phyloP scores from a whole-genome alignment of 2,329 filamentous ascomycete genomes.

The Cercospora beticola region DNA sequence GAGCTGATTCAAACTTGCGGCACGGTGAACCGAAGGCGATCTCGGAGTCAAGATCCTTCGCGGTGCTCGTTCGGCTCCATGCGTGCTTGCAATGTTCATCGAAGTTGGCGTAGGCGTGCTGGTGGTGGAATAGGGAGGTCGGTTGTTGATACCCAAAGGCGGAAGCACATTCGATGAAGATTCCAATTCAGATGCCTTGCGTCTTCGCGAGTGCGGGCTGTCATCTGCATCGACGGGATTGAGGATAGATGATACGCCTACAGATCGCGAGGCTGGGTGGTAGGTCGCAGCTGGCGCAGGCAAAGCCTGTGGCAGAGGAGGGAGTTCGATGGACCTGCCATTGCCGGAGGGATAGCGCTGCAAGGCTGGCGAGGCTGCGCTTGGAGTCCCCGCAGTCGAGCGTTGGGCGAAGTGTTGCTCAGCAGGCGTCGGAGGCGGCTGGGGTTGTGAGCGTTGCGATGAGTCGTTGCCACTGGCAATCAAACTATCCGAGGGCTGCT shows the following conservation, averaged over 20 bases:
- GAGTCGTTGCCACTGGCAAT: slow-evolving; percentile 22
- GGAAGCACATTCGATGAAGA: slow-evolving; percentile 41
- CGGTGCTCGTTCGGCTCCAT: slow-evolving; percentile 17
- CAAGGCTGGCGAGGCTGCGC: slow-evolving; percentile 16
- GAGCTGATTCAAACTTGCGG: slow-evolving; percentile 51
- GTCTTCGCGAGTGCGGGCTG: slow-evolving; percentile 38
- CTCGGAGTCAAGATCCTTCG: slow-evolving; percentile 58
- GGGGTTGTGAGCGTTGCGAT: slow-evolving; percentile 11
- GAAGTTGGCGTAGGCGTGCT: slow-evolving; percentile 29
- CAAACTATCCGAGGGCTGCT: slow-evolving; percentile 29
- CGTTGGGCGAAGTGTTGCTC: slow-evolving; percentile 17
- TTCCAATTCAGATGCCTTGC: slow-evolving; percentile 47
- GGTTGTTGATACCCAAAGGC: slow-evolving; percentile 27
- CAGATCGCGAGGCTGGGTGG: slow-evolving; percentile 36
- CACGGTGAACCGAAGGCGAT: slow-evolving; percentile 54
- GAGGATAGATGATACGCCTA: slow-evolving; percentile 49
- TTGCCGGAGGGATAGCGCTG: slow-evolving; percentile 21
- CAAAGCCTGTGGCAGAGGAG: slow-evolving; percentile 32
- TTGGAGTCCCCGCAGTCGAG: slow-evolving; percentile 13
- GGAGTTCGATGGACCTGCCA: slow-evolving; percentile 33
- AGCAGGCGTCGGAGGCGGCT: slow-evolving; percentile 13
- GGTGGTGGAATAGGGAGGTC: slow-evolving; percentile 10
- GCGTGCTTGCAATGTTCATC: slow-evolving; percentile 14
- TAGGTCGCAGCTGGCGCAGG: slow-evolving; percentile 25
- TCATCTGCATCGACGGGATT: slow-evolving; percentile 44